A percentile compares a stretch with the other conserved stretches of the same genome.
Evolutionary conservation across 2,329 filamentous ascomycete species (phyloP).

Genomic region (Cercospora sp.): DNA sequence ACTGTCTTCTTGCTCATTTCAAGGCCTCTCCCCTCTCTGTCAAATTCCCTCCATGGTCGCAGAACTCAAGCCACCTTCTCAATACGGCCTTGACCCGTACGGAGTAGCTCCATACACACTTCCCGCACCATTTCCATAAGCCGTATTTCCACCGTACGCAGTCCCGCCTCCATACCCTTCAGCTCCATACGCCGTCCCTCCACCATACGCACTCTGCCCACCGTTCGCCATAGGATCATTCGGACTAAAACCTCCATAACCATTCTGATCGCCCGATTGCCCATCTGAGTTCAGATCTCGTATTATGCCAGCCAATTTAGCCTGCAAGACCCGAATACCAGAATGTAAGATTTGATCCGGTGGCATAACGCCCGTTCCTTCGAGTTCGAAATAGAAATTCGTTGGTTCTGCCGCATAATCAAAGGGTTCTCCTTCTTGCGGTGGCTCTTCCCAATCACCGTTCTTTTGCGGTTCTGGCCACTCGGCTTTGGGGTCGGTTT

Average conservation of each 20-base stretch:
- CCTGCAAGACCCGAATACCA: constrained; percentile 84
- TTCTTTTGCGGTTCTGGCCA: constrained; percentile 52
- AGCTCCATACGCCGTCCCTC: constrained; percentile 66
- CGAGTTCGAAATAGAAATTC: constrained; percentile 88
- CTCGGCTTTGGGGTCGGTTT: constrained; percentile 59
- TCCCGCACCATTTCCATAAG: constrained; percentile 55
- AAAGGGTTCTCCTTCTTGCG: constrained; percentile 80
- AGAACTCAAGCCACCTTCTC: neutral
- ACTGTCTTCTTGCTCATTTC: neutral
- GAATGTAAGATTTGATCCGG: constrained; percentile 87
- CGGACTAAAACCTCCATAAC: constrained; percentile 56
- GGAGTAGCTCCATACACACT: constrained; percentile 62
- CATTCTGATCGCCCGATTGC: constrained; percentile 55
- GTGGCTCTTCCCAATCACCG: constrained; percentile 74
- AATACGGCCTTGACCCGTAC: constrained; percentile 28
- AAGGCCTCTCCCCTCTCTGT: neutral
- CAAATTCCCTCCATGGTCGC: neutral
- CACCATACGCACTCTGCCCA: constrained; percentile 70
- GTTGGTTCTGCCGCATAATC: constrained; percentile 83
- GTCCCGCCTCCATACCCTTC: constrained; percentile 57
- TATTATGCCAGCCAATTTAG: constrained; percentile 83
- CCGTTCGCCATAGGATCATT: constrained; percentile 56
- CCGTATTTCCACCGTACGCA: constrained; percentile 48
- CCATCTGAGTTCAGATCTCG: constrained; percentile 60
- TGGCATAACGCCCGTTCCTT: constrained; percentile 82